Percentiles rank a stretch among this genome's conserved stretches.
These are phyloP conservation scores for Dendrobium officinale DNA, from an alignment of 106 monocot species.

Conservation along the genomic window DNA sequence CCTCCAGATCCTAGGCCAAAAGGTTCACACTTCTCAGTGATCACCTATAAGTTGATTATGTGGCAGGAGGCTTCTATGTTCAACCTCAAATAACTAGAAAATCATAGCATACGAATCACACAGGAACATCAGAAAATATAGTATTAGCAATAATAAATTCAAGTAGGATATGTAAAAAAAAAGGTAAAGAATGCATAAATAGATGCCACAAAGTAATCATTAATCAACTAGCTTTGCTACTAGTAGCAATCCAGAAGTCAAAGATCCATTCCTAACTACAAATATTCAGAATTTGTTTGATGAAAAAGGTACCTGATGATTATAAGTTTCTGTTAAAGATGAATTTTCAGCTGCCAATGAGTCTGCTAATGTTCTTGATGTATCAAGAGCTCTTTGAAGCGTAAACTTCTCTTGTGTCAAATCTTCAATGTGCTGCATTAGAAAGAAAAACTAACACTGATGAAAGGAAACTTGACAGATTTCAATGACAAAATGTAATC, in stretches of 20 bases:
- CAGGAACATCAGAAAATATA: neutral
- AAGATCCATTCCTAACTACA: neutral
- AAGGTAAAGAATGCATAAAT: neutral
- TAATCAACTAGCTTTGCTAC: slow-evolving; percentile 2
- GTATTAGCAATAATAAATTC: neutral
- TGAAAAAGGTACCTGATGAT: slow-evolving; percentile 62
- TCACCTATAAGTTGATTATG: neutral
- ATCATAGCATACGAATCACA: neutral
- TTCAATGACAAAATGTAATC: neutral
- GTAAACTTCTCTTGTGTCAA: slow-evolving; percentile 93
- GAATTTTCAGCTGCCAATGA: slow-evolving; percentile 89
- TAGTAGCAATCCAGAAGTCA: neutral
- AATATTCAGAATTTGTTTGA: neutral
- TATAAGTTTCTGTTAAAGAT: slow-evolving; percentile 81
- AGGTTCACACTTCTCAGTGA: neutral
- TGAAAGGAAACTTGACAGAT: neutral
- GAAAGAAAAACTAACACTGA: slow-evolving; percentile 4
- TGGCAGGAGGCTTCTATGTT: neutral
- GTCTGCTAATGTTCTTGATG: slow-evolving; percentile 57
- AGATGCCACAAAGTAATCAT: neutral
- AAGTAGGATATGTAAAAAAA: neutral
- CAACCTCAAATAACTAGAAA: neutral
- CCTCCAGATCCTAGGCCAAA: neutral
- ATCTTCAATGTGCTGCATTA: slow-evolving; percentile 91
- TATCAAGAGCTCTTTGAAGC: slow-evolving; percentile 85